Evolutionary conservation across 1,284 basidiomycete species (phyloP), one percentile per base, ranked within the genome.

Genomic region (Takashimella koratensis): DNA sequence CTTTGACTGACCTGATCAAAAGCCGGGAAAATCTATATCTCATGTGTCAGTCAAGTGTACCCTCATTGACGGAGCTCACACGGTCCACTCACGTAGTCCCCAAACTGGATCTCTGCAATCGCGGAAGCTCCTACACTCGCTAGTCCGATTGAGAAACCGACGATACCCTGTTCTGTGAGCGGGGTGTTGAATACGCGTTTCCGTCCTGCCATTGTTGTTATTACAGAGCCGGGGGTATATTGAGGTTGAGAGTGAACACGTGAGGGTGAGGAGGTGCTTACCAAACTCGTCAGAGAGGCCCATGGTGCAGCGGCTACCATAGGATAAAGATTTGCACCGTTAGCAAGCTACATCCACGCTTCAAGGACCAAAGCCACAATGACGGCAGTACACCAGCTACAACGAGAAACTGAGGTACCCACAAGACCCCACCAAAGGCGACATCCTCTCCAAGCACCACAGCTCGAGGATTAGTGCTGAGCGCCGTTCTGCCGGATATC

Each of bases 181-280:
- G 92, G 91, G 0, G 92, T 95, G 74, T 96, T 95, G 77, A 96
- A 95, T n/a, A 96, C 90, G 42, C 92, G 84, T 74, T 93, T 90
- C 47, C 85, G 83, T 36, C 91, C 89, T 91, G 64, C 23, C 43
- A 40, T 39, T 51, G 41, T 47, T 39, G 41, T 47, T n/a, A n/a
- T n/a, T n/a, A n/a, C n/a, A n/a, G n/a, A n/a, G n/a, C n/a, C n/a
- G n/a, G n/a, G n/a, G n/a, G n/a, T n/a, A n/a, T n/a, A n/a, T n/a
- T n/a, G n/a, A n/a, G n/a, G n/a, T n/a, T n/a, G n/a, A n/a, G n/a
- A n/a, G n/a, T n/a, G n/a, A n/a, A n/a, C n/a, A n/a, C n/a, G n/a
- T n/a, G n/a, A n/a, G n/a, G n/a, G n/a, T n/a, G n/a, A n/a, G n/a
- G n/a, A 21, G 25, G 20, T 16, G 56, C 77, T 54, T 60, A 86